phyloP scores from a whole-genome alignment of 257 asterid genomes.

The Nicotiana noctiflora region DNA sequence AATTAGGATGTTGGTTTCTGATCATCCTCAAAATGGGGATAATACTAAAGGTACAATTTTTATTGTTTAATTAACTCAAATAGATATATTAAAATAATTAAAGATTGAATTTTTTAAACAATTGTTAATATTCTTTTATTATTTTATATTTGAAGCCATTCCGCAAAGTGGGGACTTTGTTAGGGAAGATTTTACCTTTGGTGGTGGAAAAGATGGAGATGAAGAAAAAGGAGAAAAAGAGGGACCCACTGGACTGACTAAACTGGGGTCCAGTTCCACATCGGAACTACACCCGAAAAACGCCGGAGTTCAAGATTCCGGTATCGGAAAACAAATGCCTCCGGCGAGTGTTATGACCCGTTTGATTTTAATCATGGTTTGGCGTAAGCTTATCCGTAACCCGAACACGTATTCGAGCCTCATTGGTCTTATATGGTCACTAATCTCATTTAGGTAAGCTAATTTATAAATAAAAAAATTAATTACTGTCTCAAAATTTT shows the following conservation, averaged over 20 bases:
- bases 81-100: too few relatives aligned
- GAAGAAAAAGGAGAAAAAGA: slow-evolving; percentile 60
- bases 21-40: slow-evolving; percentile 80
- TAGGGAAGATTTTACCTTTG: slow-evolving; percentile 64
- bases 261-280: slow-evolving; percentile 46
- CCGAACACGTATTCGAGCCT: slow-evolving; percentile 98
- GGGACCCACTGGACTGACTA: slow-evolving; percentile 40
- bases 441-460: slow-evolving; percentile 57
- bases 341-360: slow-evolving; percentile 99
- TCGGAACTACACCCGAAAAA: slow-evolving; percentile 43
- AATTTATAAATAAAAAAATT: background rate
- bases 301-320: slow-evolving; percentile 33
- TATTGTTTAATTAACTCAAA: too few relatives aligned
- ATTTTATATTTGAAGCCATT: slow-evolving; percentile 25
- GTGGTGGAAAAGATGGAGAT: slow-evolving; percentile 48
- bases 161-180: slow-evolving; percentile 50
- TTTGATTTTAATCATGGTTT: slow-evolving; percentile 90
- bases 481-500: background rate
- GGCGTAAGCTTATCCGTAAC: slow-evolving; percentile 97
- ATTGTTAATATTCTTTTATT: background rate
- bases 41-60: slow-evolving; percentile 45
- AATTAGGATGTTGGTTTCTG: slow-evolving; percentile 72
- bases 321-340: slow-evolving; percentile 70
- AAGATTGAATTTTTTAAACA: too few relatives aligned
- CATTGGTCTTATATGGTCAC: slow-evolving; percentile 84